These are phyloP conservation scores for Colletotrichum coccodes DNA, from an alignment of 2,329 filamentous ascomycete species.

Conservation along the genomic window DNA sequence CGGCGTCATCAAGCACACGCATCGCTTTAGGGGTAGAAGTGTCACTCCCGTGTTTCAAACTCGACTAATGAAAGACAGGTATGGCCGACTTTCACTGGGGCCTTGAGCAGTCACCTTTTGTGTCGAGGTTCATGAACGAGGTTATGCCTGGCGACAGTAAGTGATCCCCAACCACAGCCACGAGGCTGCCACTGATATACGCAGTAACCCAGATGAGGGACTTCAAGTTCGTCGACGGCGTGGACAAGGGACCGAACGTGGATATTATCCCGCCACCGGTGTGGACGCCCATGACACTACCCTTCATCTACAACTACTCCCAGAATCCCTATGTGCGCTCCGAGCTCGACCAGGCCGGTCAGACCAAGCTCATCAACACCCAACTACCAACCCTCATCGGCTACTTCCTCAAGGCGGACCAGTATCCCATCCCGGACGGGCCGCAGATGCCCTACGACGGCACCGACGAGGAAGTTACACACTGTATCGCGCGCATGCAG, in stretches of 20 bases:
- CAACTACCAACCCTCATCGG: slow-evolving; percentile 68
- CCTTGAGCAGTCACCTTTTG: slow-evolving; percentile 73
- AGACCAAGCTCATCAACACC: slow-evolving; percentile 64
- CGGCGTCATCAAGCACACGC: slow-evolving; percentile 80
- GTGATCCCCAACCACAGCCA: slow-evolving; percentile 41
- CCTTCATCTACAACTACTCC: slow-evolving; percentile 83
- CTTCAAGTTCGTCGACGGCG: slow-evolving; percentile 71
- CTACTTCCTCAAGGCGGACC: slow-evolving; percentile 68
- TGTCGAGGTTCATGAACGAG: slow-evolving; percentile 75
- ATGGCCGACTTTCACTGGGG: slow-evolving; percentile 90
- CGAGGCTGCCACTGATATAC: slow-evolving; percentile 55
- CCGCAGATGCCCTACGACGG: slow-evolving; percentile 70
- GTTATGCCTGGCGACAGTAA: slow-evolving; percentile 78
- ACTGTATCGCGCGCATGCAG: slow-evolving; percentile 72
- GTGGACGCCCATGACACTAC: slow-evolving; percentile 79
- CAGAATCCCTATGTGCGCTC: slow-evolving; percentile 84
- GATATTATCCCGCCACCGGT: slow-evolving; percentile 83
- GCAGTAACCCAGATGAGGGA: slow-evolving; percentile 55
- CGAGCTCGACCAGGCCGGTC: slow-evolving; percentile 65
- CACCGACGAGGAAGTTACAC: slow-evolving; percentile 69
- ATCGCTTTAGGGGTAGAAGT: slow-evolving; percentile 79
- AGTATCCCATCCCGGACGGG: slow-evolving; percentile 69
- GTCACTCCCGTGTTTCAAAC: not conserved
- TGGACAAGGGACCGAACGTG: slow-evolving; percentile 64
- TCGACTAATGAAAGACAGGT: slow-evolving; percentile 48